Evolutionary conservation across 2,329 filamentous ascomycete species (phyloP), one percentile per base, ranked within the genome.

Genomic region (Fusarium piperis): DNA sequence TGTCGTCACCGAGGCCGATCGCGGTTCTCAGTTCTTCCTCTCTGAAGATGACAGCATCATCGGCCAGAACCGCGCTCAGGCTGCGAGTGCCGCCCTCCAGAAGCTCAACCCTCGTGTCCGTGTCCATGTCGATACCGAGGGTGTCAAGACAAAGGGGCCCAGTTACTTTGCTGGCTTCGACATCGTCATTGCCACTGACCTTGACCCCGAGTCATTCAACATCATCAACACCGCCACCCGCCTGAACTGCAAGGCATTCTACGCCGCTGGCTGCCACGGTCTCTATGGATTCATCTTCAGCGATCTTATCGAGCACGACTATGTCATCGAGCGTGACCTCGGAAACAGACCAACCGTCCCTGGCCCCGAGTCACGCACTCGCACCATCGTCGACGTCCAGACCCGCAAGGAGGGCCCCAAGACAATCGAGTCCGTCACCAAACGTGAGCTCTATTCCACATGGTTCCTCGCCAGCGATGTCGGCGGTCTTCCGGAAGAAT

Each of bases 251-350:
- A 90, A 90, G 53, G 91, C 94, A 12, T 98, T 98, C 81, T 99
- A 99, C 82, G 94, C 94, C 11, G 93, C 94, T 36, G 92, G 91
- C 57, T 90, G 92, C 3, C 94, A 98, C 79, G 96, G 96, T 55
- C 88, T 97, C 79, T 98, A 97, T 80, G 96, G 96, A 62, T 99
- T 94, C 83, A 93, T 97, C 73, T 99, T 99, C 80, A 93, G 93
- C 64, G 96, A 99, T 80, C 87, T 99, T 23, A 94, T 97, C 74
- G 88, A 91, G 76, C 96, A 99, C 80, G 91, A 95, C 76, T 99
- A 94, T 78, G 90, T 96, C 67, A 92, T 99, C 68, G 92, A 97
- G 83, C 91, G 96, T 64, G 90, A 94, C 68, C 91, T 92, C 70
- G 91, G 93, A 64, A 98, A 98, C 78, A 84, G 93, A 13, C 79